These are phyloP conservation scores for Fusarium pseudocircinatum DNA, from an alignment of 2,329 filamentous ascomycete species.

Conservation along the genomic window DNA sequence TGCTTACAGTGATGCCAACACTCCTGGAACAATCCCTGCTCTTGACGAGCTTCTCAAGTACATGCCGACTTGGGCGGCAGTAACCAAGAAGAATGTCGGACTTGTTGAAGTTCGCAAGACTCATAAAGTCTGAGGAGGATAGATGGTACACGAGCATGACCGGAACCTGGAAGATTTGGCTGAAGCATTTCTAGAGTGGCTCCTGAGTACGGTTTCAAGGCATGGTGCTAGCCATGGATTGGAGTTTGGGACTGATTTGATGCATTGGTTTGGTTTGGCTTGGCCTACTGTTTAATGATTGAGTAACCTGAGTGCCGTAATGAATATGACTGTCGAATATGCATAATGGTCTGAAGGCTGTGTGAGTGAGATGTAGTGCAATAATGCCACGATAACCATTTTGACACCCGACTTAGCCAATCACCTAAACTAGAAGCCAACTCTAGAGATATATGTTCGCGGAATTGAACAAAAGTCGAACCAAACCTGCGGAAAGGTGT, in stretches of 20 bases:
- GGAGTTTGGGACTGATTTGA: constrained; percentile 19
- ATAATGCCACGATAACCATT: not conserved
- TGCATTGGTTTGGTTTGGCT: constrained; percentile 11
- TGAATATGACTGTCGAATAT: constrained; percentile 9
- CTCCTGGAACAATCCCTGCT: constrained; percentile 76
- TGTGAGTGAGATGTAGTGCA: not conserved
- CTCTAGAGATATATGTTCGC: too few relatives aligned
- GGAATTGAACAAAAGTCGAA: not conserved
- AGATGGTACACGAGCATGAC: not conserved
- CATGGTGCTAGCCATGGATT: constrained; percentile 19
- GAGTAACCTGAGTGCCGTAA: constrained; percentile 19
- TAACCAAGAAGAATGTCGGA: constrained; percentile 80
- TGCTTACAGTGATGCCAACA: constrained; percentile 88
- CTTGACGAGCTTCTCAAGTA: constrained; percentile 82
- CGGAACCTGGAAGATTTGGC: not conserved
- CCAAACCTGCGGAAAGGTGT: not conserved
- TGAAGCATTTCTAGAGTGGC: constrained; percentile 15
- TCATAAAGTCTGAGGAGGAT: constrained; percentile 49
- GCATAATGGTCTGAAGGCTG: not conserved
- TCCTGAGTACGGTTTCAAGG: not conserved
- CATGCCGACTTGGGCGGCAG: constrained; percentile 80
- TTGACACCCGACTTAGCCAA: not conserved
- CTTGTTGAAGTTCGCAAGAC: constrained; percentile 82
- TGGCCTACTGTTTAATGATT: constrained; percentile 12
- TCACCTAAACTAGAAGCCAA: not conserved